These are phyloP conservation scores for Eremothecium sinecaudum DNA, from an alignment of 1,139 yeast genomes.

Conservation along the genomic window DNA sequence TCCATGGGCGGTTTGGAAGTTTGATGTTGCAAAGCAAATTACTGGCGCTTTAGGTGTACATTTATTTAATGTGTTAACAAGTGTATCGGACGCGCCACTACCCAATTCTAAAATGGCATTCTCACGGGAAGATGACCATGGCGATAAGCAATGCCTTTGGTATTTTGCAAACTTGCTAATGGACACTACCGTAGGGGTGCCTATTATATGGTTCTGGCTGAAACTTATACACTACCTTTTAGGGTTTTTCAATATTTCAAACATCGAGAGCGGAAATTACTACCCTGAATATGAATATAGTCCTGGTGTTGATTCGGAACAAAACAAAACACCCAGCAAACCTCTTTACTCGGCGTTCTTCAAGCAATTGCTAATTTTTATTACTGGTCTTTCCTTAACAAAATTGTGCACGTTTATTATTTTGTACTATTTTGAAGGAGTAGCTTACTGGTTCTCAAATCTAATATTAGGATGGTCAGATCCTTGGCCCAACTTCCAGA, in stretches of 20 bases:
- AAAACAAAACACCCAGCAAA: conserved; percentile 41
- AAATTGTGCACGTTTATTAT: conserved; percentile 48
- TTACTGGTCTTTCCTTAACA: conserved; percentile 48
- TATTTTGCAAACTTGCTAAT: conserved; percentile 78
- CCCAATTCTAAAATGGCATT: conserved; percentile 4
- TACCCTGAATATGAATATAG: conserved; percentile 13
- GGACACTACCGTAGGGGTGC: conserved; percentile 94
- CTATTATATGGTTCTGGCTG: conserved; percentile 55
- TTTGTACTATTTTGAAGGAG: conserved; percentile 44
- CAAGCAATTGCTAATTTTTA: conserved; percentile 66
- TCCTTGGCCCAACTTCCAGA: conserved; percentile 70
- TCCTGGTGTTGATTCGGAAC: conserved; percentile 1
- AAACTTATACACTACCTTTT: conserved; percentile 41
- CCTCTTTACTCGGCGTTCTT: conserved; percentile 58
- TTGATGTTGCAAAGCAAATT: conserved; percentile 83
- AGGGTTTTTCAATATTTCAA: conserved; percentile 39
- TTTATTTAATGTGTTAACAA: conserved; percentile 59
- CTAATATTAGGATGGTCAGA: conserved; percentile 68
- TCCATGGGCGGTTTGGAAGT: conserved; percentile 82
- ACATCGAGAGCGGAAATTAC: conserved; percentile 77
- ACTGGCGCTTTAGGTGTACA: conserved; percentile 83
- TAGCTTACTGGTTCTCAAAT: conserved; percentile 40
- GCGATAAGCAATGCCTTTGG: conserved; percentile 71
- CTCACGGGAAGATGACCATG: conserved; percentile 16
- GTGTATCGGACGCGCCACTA: conserved; percentile 42